These are phyloP conservation scores for Cutaneotrichosporon curvatum DNA, from an alignment of 1,284 basidiomycete species.

Conservation along the genomic window DNA sequence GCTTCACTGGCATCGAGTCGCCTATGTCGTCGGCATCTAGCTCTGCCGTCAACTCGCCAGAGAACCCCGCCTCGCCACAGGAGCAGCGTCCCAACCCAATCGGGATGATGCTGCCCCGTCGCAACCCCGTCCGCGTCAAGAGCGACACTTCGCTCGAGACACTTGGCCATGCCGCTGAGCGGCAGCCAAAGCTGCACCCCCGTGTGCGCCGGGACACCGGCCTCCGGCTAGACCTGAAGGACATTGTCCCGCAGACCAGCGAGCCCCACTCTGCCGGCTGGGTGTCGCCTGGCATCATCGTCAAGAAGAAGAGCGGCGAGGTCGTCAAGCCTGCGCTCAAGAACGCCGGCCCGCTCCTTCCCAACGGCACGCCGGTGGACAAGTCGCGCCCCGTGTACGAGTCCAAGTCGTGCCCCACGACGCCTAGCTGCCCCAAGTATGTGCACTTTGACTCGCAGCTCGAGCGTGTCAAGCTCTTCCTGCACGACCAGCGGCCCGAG, in stretches of 20 bases:
- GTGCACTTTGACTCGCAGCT: conserved; percentile 90
- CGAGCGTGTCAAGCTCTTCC: conserved; percentile 81
- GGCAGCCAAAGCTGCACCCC: conserved; percentile 7
- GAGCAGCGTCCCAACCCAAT: not conserved
- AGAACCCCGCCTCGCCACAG: not conserved
- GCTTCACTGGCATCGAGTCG: conserved; percentile 40
- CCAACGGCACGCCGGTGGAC: conserved; percentile 45
- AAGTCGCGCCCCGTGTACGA: conserved; percentile 57
- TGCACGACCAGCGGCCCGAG: conserved; percentile 85
- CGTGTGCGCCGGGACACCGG: conserved; percentile 34
- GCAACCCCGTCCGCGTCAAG: conserved; percentile 25
- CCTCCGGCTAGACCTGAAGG: conserved; percentile 43
- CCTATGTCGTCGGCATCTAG: conserved; percentile 21
- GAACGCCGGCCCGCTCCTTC: conserved; percentile 50
- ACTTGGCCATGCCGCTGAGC: conserved; percentile 10
- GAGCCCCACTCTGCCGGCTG: conserved; percentile 17
- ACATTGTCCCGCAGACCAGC: conserved; percentile 25
- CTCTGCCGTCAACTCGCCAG: conserved; percentile 19
- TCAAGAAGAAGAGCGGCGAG: conserved; percentile 88
- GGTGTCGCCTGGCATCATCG: conserved; percentile 32
- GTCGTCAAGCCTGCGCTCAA: conserved; percentile 88
- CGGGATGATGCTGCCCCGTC: conserved; percentile 14
- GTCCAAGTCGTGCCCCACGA: conserved; percentile 59
- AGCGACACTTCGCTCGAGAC: conserved; percentile 30
- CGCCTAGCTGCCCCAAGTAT: conserved; percentile 64